Percentiles rank a stretch among this genome's conserved stretches.
Evolutionary conservation across 2,329 filamentous ascomycete genomes (phyloP).

Genomic region (Beauveria sp.): DNA sequence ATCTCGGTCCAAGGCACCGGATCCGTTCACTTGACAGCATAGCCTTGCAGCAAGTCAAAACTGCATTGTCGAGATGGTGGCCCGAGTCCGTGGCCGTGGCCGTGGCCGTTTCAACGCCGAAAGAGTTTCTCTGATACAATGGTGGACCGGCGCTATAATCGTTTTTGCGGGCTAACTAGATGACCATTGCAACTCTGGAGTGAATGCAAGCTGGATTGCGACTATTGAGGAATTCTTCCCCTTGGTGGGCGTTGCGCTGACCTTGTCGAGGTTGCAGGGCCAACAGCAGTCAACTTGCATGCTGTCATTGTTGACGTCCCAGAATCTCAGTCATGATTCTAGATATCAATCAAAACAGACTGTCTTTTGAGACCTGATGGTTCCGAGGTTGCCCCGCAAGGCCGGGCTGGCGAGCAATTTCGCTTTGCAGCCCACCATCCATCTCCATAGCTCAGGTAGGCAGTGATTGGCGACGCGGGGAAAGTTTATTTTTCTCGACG

Average conservation of each 20-base stretch:
- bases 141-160: not conserved
- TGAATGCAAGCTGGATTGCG: no score
- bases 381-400: not conserved
- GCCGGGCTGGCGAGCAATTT: not conserved
- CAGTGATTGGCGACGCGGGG: not conserved
- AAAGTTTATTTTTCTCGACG: not conserved
- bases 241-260: not conserved
- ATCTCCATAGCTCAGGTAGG: no score
- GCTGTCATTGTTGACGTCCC: no score
- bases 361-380: not conserved
- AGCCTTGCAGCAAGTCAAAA: not conserved
- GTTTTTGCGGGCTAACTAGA: not conserved
- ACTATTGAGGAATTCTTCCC: no score
- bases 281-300: not conserved
- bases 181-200: not conserved
- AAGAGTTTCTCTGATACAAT: not conserved
- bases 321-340: not conserved
- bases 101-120: not conserved
- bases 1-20: not conserved
- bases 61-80: not conserved
- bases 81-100: not conserved
- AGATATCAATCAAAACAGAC: not conserved
- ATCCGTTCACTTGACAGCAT: not conserved
- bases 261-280: not conserved
- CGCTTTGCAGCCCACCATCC: not conserved